phyloP scores from a whole-genome alignment of 768 basidiomycete genomes.

The Paxillus rubicundulus region DNA sequence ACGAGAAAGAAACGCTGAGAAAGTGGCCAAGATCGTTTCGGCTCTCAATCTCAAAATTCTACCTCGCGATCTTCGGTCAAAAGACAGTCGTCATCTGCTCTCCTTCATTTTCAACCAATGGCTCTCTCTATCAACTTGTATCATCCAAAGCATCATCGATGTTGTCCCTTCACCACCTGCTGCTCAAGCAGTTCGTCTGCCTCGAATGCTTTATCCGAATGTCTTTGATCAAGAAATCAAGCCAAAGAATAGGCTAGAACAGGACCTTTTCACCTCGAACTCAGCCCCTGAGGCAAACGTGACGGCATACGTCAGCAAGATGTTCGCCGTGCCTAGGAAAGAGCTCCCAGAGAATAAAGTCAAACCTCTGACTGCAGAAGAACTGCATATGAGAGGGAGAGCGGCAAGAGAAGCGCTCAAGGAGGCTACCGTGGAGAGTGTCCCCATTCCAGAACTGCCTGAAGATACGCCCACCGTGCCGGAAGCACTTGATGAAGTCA shows the following conservation, averaged over 20 bases:
- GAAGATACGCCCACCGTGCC: slow-evolving; percentile 2
- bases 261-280: slow-evolving; percentile 74
- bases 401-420: slow-evolving; percentile 47
- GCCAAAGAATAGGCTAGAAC: slow-evolving; percentile 80
- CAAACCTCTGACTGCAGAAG: slow-evolving; percentile 73
- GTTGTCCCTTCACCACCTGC: slow-evolving; percentile 84
- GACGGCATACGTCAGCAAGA: slow-evolving; percentile 93
- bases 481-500: slow-evolving; percentile 45
- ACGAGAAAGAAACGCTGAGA: slow-evolving; percentile 74
- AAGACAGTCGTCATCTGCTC: slow-evolving; percentile 82
- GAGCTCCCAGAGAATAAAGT: slow-evolving; percentile 88
- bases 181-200: slow-evolving; percentile 81
- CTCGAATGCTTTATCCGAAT: slow-evolving; percentile 89
- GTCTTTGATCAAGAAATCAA: slow-evolving; percentile 53
- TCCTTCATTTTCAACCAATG: slow-evolving; percentile 91
- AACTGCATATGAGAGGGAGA: slow-evolving; percentile 67
- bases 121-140: slow-evolving; percentile 90
- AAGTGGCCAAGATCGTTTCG: slow-evolving; percentile 82
- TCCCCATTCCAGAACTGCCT: slow-evolving; percentile 1
- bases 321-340: slow-evolving; percentile 85
- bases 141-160: slow-evolving; percentile 91
- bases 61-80: slow-evolving; percentile 87
- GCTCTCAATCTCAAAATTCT: slow-evolving; percentile 79
- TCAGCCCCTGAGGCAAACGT: slow-evolving; percentile 55
- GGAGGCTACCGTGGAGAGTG: slow-evolving; percentile 25